Evolutionary conservation across 2,329 filamentous ascomycete genomes (phyloP).

Genomic region (Botrytis deweyae): DNA sequence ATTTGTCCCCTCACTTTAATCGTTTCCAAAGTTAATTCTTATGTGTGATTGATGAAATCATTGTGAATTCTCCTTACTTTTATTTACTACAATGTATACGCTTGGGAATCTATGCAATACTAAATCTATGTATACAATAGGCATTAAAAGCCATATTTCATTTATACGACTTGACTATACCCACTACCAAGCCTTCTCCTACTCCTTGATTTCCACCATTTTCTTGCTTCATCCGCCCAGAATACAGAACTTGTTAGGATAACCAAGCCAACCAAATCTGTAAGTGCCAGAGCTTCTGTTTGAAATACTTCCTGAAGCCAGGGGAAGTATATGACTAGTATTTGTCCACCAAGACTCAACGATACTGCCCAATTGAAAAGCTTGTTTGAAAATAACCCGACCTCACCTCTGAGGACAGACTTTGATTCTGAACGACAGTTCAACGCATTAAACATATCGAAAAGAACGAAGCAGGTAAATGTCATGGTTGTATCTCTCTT

Average conservation of each 20-base stretch:
- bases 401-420: constrained; percentile 81
- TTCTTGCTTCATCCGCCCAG: constrained; percentile 89
- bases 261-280: constrained; percentile 72
- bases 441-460: constrained; percentile 99
- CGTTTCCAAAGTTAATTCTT: not conserved
- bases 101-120: constrained; percentile 20
- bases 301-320: constrained; percentile 94
- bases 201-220: constrained; percentile 65
- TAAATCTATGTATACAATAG: constrained; percentile 24
- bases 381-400: constrained; percentile 78
- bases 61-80: constrained; percentile 1
- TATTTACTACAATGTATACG: constrained; percentile 17
- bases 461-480: constrained; percentile 97
- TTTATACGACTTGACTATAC: constrained; percentile 65
- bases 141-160: constrained; percentile 11
- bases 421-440: constrained; percentile 90
- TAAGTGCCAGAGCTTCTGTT: constrained; percentile 76
- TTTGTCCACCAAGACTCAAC: constrained; percentile 79
- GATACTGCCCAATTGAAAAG: constrained; percentile 97
- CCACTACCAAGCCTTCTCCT: constrained; percentile 56
- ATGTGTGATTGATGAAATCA: not conserved
- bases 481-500: constrained; percentile 98
- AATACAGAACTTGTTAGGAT: constrained; percentile 85
- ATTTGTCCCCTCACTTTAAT: not conserved
- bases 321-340: constrained; percentile 91